Base-by-base conservation (phyloP, 2,329 filamentous ascomycete genomes). In the Chaetomiaceae sp. region DNA sequence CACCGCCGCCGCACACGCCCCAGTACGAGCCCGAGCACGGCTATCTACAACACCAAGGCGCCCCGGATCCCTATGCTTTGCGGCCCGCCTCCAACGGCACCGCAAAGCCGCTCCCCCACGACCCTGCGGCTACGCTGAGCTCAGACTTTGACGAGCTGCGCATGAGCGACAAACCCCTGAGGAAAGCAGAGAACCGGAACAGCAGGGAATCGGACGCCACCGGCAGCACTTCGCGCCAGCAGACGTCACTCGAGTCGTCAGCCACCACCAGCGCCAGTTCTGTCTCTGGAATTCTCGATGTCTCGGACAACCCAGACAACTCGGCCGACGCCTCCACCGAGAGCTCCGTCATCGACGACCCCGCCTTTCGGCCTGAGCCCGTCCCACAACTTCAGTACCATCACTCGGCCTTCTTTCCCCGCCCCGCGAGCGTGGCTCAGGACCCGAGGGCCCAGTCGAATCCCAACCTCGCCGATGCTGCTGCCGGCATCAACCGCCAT, bases 351-450 rank as follows among this genome's bases (percentile, higher is more conserved):
- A 68, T 75, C 23, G 76, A 79, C 38, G 75, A 73, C 15, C 68
- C 70, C 47, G 63, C 71, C 46, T 63, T 70, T 6, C 71, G 68
- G n/a, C 55, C 59, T 20, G 51, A 71, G 66, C 57, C 71, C 4
- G 77, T 84, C 8, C 79, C 81, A 11, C 77, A 77, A 58, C 75
- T 85, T 51, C 81, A 85, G 63, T 85, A 86, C 60, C 80, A 85
- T 61, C 82, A 82, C 60, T 74, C 76, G 46, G 66, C 74, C 1
- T 73, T 72, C 63, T 61, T 75, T 57, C 65, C 70, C 51, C 69
- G 71, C 23, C 71, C 73, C 53, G 70, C 69, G 47, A 78, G 69
- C 61, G 69, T 57, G 38, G 52, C 72, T 33, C 64, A 65, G 44
- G 71, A 73, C 47, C 65, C 66, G n/a, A 71, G 72, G 50, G 71